Evolutionary conservation across 1,284 basidiomycete species (phyloP).

Genomic region (Anthracocystis setariae): DNA sequence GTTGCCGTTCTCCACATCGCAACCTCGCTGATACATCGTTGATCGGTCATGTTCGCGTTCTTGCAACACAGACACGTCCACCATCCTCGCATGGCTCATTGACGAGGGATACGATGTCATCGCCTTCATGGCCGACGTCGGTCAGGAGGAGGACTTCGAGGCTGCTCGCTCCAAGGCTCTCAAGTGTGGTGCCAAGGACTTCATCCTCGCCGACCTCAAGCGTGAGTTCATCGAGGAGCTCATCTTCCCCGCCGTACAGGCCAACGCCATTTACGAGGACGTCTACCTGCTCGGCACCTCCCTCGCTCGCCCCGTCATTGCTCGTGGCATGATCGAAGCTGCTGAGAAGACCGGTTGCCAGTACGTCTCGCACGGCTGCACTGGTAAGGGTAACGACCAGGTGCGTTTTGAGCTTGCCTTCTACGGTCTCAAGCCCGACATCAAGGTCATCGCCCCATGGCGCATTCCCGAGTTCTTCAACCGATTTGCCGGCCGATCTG

Average conservation of each 20-base stretch:
- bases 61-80: conserved; percentile 60
- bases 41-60: not conserved
- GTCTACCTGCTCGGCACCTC: conserved; percentile 98
- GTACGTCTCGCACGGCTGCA: conserved; percentile 97
- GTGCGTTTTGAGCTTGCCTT: conserved; percentile 99
- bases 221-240: conserved; percentile 95
- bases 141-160: conserved; percentile 97
- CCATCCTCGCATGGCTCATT: conserved; percentile 72
- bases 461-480: conserved; percentile 96
- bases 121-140: conserved; percentile 99
- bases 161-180: conserved; percentile 92
- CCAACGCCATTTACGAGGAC: conserved; percentile 99
- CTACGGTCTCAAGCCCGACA: conserved; percentile 96
- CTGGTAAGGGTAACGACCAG: conserved; percentile 99
- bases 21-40: not conserved
- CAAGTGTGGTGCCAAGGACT: conserved; percentile 91
- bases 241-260: conserved; percentile 95
- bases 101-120: conserved; percentile 97
- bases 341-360: conserved; percentile 77
- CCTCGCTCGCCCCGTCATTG: conserved; percentile 96
- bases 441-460: conserved; percentile 99
- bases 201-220: conserved; percentile 92
- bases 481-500: conserved; percentile 93
- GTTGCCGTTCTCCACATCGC: not conserved
- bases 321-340: conserved; percentile 96